A percentile compares a stretch with the other conserved stretches of the same genome.
phyloP scores from a whole-genome alignment of 305 asterid genomes.

The Ruellia speciosa region DNA sequence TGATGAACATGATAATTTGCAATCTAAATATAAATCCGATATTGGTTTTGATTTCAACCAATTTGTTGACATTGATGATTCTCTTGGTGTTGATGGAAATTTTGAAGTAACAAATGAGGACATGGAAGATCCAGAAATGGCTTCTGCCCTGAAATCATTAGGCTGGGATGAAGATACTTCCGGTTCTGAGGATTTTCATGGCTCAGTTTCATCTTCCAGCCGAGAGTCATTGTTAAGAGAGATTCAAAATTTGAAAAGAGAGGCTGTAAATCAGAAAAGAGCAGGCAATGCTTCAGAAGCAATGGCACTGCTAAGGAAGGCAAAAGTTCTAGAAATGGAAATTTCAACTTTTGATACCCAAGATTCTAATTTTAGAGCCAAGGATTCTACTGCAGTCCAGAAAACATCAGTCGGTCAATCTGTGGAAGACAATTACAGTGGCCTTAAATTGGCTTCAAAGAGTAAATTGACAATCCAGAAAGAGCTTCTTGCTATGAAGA shows the following conservation, averaged over 20 bases:
- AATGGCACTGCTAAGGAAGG: slow-evolving; percentile 59
- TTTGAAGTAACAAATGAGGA: slow-evolving; percentile 73
- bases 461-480: slow-evolving; percentile 66
- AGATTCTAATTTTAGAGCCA: background rate
- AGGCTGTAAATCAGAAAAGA: slow-evolving; percentile 61
- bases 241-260: slow-evolving; percentile 62
- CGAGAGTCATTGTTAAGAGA: slow-evolving; percentile 40
- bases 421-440: slow-evolving; percentile 12
- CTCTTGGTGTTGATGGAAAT: slow-evolving; percentile 49
- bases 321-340: slow-evolving; percentile 49
- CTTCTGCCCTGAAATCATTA: slow-evolving; percentile 56
- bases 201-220: slow-evolving; percentile 23
- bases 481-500: slow-evolving; percentile 80
- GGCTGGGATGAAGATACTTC: slow-evolving; percentile 81
- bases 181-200: slow-evolving; percentile 27
- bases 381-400: slow-evolving; percentile 5
- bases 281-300: slow-evolving; percentile 74
- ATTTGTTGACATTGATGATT: slow-evolving; percentile 37
- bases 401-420: background rate
- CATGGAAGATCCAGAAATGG: slow-evolving; percentile 78
- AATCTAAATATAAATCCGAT: slow-evolving; percentile 32
- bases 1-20: slow-evolving; percentile 43
- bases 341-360: slow-evolving; percentile 13
- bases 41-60: slow-evolving; percentile 41
- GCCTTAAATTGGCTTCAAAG: slow-evolving; percentile 40